Base-by-base conservation (phyloP, 805 yeast genomes). In the Cyberlindnera samutprakarnensis region DNA sequence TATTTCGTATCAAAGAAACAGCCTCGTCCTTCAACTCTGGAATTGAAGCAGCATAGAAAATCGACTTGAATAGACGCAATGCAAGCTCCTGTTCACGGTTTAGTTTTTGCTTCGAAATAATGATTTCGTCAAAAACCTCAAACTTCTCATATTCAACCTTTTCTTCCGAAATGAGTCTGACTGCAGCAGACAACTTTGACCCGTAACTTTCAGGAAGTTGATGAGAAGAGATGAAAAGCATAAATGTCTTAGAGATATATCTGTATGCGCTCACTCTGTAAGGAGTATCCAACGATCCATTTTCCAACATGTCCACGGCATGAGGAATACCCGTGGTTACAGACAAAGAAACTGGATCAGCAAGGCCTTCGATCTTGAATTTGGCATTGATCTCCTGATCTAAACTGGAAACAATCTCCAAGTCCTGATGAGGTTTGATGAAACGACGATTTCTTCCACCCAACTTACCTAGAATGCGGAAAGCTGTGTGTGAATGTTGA, bases 361-460 rank as follows among this genome's bases (percentile, higher is more conserved):
- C 51, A 29, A 86, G 54, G 2, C 95, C 95, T 41, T 83, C 78
- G 24, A 90, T 71, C 28, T 66, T 66, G 53, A 90, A 74, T 31
- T 74, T 54, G 0, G 90, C 87, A 13, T 73, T 64, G 7, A 84
- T 62, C 39, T 83, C 83, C 45, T 81, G 85, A 36, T 79, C 78
- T n/a, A 72, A 48, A 26, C 52, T 57, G 1, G 72, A 63, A 37
- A 68, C 69, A 1, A 73, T 58, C 28, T 66, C 62, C 43, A 92
- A 61, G 35, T 82, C 79, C 26, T 71, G 61, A 24, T 88, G 86
- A 2, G 94, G 81, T 35, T 75, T 75, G 46, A 92, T 68, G 51
- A 86, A 85, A 32, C 80, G 77, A 45, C 96, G 77, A 48, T 92
- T 92, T 51, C 98, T 72, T 2, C 99, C 99, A 23, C 99, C 99